phyloP scores from a whole-genome alignment of 2,329 filamentous ascomycete species.

The Ophiostoma novo-ulmi region DNA sequence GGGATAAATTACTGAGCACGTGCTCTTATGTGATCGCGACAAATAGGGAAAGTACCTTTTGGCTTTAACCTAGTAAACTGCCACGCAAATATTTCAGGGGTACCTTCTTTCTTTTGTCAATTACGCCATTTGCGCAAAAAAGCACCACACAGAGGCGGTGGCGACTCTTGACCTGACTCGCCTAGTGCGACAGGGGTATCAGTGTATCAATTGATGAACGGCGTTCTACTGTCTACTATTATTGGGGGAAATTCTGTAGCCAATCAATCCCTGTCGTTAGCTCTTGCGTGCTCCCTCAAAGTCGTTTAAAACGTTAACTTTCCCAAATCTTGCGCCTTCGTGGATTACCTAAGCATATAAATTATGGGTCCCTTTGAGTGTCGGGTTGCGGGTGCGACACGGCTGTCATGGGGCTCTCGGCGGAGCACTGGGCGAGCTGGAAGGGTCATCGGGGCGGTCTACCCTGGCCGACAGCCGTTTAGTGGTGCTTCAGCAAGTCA shows the following conservation, averaged over 20 bases:
- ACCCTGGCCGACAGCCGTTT: conserved; percentile 15
- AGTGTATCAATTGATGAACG: background rate
- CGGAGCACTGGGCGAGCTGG: background rate
- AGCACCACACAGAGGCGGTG: conserved; percentile 16
- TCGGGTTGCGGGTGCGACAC: background rate
- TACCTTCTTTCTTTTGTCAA: background rate
- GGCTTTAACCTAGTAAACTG: background rate
- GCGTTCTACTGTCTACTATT: background rate
- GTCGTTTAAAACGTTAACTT: background rate
- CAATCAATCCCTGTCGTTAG: background rate
- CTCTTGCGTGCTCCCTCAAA: conserved; percentile 10
- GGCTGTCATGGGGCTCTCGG: conserved; percentile 17
- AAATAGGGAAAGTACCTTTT: background rate
- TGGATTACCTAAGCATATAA: background rate
- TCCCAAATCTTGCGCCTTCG: background rate
- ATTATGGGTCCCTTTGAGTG: background rate
- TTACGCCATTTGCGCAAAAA: conserved; percentile 8
- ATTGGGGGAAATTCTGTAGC: background rate
- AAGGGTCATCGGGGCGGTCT: conserved; percentile 7
- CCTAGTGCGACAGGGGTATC: background rate
- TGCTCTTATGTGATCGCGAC: conserved; percentile 3
- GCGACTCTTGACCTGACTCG: conserved; percentile 8
- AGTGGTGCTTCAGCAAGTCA: background rate
- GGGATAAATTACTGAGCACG: conserved; percentile 10
- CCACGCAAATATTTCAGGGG: background rate